Conservation (phyloP, 257 asterid genomes). For the Verbena officinalis region DNA sequence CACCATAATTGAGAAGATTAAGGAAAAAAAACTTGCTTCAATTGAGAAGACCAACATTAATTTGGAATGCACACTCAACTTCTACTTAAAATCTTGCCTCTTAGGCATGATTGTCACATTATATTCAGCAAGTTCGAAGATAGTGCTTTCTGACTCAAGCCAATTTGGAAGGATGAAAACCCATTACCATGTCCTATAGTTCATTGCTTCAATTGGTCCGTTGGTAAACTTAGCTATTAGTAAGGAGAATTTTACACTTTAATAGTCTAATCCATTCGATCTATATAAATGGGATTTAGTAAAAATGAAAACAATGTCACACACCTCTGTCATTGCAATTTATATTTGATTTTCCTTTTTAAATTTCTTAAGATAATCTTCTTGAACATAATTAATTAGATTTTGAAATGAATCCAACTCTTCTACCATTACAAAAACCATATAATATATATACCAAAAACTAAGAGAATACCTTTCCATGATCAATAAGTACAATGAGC, state of each 20-base stretch:
- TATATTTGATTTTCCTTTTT: neutral
- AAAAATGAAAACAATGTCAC: no score
- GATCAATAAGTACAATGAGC: conserved; percentile 31
- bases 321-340: no score
- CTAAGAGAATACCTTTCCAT: conserved; percentile 24
- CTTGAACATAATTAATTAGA: neutral
- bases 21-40: no score
- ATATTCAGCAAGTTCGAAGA: conserved; percentile 7
- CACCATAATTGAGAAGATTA: no score
- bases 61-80: conserved; percentile 50
- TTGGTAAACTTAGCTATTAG: neutral
- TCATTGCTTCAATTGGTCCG: neutral
- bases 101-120: neutral
- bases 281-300: no score
- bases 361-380: neutral
- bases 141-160: conserved; percentile 48
- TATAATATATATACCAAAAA: neutral
- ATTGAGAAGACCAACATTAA: no score
- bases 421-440: neutral
- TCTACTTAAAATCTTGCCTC: conserved; percentile 34
- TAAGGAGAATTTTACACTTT: no score
- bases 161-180: conserved; percentile 28
- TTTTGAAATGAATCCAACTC: neutral
- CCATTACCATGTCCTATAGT: conserved; percentile 10
- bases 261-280: no score